Percentiles rank a stretch among this genome's conserved stretches.
These are phyloP conservation scores for Tricholoma bakamatsutake DNA, from an alignment of 768 basidiomycete species.

Conservation along the genomic window DNA sequence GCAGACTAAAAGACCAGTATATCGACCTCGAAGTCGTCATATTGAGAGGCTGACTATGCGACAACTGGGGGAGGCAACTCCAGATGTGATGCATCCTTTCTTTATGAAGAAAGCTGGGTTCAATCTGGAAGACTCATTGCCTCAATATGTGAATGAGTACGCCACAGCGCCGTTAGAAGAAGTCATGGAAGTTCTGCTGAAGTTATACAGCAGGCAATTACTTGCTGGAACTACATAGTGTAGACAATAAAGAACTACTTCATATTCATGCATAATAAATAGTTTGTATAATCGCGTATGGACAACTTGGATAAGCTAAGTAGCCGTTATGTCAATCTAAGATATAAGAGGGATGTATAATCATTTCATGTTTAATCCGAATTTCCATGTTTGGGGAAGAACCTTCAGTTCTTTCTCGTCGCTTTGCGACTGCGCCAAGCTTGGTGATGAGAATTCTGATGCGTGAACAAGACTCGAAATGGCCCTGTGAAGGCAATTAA, in stretches of 20 bases:
- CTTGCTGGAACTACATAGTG: constrained; percentile 26
- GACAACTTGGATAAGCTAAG: neutral
- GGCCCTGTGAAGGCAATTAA: no score
- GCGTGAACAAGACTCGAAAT: no score
- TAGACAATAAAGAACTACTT: constrained; percentile 2
- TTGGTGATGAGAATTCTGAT: no score
- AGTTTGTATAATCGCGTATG: neutral
- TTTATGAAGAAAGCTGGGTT: constrained; percentile 84
- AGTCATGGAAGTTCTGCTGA: constrained; percentile 75
- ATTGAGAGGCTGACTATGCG: constrained; percentile 82
- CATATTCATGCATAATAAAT: neutral
- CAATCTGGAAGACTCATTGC: constrained; percentile 77
- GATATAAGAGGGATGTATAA: no score
- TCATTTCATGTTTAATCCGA: no score
- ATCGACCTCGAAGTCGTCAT: constrained; percentile 50
- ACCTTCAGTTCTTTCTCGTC: no score
- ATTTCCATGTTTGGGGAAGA: no score
- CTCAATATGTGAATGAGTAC: constrained; percentile 84
- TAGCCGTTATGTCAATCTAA: no score
- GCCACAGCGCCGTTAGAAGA: constrained; percentile 79
- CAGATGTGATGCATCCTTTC: constrained; percentile 83
- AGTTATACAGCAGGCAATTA: constrained; percentile 73
- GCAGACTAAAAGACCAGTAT: constrained; percentile 28
- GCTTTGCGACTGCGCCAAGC: no score
- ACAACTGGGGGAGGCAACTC: constrained; percentile 84